phyloP scores from a whole-genome alignment of 495 filamentous ascomycete genomes.

The Podospora pseudoanserina region DNA sequence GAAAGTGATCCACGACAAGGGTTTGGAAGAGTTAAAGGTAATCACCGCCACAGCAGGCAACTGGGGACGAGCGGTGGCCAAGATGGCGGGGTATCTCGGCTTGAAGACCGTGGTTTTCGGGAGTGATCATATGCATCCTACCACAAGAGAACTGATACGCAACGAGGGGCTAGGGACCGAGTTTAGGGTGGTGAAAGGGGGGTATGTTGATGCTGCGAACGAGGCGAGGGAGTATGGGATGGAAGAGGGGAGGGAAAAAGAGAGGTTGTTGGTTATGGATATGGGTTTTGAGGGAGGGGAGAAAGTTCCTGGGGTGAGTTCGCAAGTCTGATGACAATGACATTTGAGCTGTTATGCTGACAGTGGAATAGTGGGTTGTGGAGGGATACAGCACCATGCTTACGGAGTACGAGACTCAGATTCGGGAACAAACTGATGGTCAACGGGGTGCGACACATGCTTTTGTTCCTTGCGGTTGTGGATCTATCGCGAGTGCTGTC shows the following conservation, averaged over 20 bases:
- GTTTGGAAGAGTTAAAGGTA: constrained; percentile 29
- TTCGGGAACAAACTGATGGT: constrained; percentile 26
- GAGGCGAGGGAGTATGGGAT: constrained; percentile 39
- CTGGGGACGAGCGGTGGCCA: constrained; percentile 65
- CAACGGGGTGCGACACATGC: constrained; percentile 36
- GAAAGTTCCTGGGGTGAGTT: constrained; percentile 50
- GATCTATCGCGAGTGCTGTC: constrained; percentile 61
- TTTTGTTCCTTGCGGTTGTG: constrained; percentile 62
- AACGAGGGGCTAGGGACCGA: constrained; percentile 55
- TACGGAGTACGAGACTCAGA: constrained; percentile 56
- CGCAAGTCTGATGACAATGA: background rate
- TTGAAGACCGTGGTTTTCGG: constrained; percentile 55
- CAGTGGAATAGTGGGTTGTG: constrained; percentile 55
- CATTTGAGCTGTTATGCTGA: background rate
- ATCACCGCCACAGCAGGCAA: constrained; percentile 66
- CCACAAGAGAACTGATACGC: constrained; percentile 51
- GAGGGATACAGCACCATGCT: constrained; percentile 71
- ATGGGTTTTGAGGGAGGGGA: constrained; percentile 60
- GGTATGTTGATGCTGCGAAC: constrained; percentile 58
- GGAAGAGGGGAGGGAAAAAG: constrained; percentile 10
- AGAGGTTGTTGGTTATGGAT: constrained; percentile 61
- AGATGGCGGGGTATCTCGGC: constrained; percentile 56
- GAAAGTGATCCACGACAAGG: background rate
- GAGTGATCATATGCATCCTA: constrained; percentile 48
- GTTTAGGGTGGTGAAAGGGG: constrained; percentile 43